Evolutionary conservation across 2,329 filamentous ascomycete genomes (phyloP), one percentile per base, ranked within the genome.

Genomic region (Boeremia lycopersici): DNA sequence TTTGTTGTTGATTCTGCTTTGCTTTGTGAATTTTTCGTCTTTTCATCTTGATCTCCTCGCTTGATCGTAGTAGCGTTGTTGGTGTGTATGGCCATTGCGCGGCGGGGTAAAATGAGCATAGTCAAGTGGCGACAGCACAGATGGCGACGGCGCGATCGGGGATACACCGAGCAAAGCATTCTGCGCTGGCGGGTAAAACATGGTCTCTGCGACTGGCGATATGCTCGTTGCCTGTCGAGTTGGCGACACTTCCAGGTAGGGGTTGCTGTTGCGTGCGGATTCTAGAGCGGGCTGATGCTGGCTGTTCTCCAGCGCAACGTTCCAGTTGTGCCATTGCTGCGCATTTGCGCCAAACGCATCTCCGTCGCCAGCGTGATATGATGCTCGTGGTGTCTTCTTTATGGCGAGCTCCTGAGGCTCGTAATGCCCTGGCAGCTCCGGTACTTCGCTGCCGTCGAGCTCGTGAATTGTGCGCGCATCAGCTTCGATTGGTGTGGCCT

Each of bases 391-490:
- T 10, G 53, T 56, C 23, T 53, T 42, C 8, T 38, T 49, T 15
- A 42, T 48, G 6, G 52, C 52, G 8, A 65, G 42, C 45, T 65
- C 63, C 42, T 65, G 63, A 3, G 42, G 54, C 38, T 62, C 47
- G 9, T 50, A 54, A 15, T 53, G 51, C 12, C 57, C 59, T 17
- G 64, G 62, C 12, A 69, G 38, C 43, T 69, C 66, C 9, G 66
- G 63, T 7, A 67, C 50, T 5, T 35, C 55, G 34, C 53, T 55
- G 19, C 60, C 65, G 10, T 64, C 64, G 9, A 69, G 48, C 42
- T 69, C 66, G 39, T 69, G 58, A 12, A 69, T 65, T 2, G 39
- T 31, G 10, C 49, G 55, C 11, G 63, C 55, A 38, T 69, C 66
- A 17, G 59, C 63, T 51, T 69, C 66, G 25, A 68, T 55, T 4